These are phyloP conservation scores for Poronia punctata DNA, from an alignment of 495 filamentous ascomycete genomes.

Conservation along the genomic window DNA sequence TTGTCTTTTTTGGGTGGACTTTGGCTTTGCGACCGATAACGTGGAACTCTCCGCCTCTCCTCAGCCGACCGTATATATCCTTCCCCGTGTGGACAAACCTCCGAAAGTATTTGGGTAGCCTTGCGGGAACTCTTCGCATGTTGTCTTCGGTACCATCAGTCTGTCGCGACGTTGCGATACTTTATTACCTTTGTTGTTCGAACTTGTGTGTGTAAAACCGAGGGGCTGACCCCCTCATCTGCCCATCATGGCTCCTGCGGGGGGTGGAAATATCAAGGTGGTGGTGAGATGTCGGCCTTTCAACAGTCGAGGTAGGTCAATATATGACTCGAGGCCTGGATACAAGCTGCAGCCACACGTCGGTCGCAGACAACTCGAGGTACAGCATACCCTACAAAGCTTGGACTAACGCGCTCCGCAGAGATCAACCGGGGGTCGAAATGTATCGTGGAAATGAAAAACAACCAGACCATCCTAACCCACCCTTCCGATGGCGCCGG, in stretches of 20 bases:
- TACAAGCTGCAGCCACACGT: background rate
- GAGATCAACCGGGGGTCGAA: slow-evolving; percentile 86
- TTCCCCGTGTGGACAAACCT: background rate
- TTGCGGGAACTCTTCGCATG: slow-evolving; percentile 2
- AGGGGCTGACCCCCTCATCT: slow-evolving; percentile 15
- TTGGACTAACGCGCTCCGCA: slow-evolving; percentile 26
- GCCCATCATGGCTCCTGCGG: slow-evolving; percentile 60
- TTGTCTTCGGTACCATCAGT: slow-evolving; percentile 8
- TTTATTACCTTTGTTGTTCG: slow-evolving; percentile 8
- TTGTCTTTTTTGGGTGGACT: slow-evolving; percentile 7
- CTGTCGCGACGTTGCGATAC: slow-evolving; percentile 21
- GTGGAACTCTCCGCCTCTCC: background rate
- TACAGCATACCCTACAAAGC: no score
- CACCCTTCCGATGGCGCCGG: slow-evolving; percentile 58
- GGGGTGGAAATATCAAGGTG: slow-evolving; percentile 98
- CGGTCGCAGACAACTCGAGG: no score
- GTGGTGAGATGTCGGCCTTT: slow-evolving; percentile 93
- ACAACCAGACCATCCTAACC: slow-evolving; percentile 77
- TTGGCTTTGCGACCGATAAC: slow-evolving; percentile 3
- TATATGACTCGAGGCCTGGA: background rate
- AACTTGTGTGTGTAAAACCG: slow-evolving; percentile 15
- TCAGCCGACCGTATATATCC: background rate
- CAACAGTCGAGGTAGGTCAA: slow-evolving; percentile 74
- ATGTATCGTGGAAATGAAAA: slow-evolving; percentile 98
- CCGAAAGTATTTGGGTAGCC: background rate